These are phyloP conservation scores for Coprinopsis marcescibilis DNA, from an alignment of 768 basidiomycete species.

Conservation along the genomic window DNA sequence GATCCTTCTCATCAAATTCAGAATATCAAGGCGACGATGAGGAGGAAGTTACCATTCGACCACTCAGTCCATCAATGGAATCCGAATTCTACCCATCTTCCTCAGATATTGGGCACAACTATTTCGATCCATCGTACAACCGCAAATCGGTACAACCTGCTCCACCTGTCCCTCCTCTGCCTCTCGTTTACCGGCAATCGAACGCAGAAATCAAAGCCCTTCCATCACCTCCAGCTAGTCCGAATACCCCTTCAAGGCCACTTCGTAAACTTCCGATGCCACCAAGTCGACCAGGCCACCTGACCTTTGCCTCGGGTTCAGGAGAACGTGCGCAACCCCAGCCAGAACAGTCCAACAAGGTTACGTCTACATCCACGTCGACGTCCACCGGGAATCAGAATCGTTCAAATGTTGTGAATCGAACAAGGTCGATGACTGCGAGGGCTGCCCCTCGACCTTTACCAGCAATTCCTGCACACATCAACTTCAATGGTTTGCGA, in stretches of 20 bases:
- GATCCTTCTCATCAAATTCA: constrained; percentile 23
- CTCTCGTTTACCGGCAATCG: constrained; percentile 24
- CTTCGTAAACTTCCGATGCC: background rate
- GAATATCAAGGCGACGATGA: constrained; percentile 29
- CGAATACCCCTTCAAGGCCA: background rate
- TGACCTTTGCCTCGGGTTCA: background rate
- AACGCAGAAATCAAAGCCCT: constrained; percentile 15
- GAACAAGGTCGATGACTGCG: constrained; percentile 9
- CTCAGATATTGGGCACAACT: constrained; percentile 34
- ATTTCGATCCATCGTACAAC: constrained; percentile 39
- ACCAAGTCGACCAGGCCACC: background rate
- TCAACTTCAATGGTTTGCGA: background rate
- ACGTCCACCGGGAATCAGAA: constrained; percentile 1
- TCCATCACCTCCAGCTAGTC: constrained; percentile 11
- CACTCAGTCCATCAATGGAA: constrained; percentile 43
- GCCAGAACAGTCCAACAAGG: background rate
- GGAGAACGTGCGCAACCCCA: background rate
- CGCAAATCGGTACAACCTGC: constrained; percentile 21
- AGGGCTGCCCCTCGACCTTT: constrained; percentile 6
- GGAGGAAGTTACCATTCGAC: constrained; percentile 17
- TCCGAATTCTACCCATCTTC: constrained; percentile 39
- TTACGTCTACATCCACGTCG: background rate
- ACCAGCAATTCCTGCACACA: background rate
- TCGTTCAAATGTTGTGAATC: background rate
- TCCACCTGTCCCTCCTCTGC: constrained; percentile 35